Conservation (phyloP, 305 asterid genomes). For the Striga hermonthica region DNA sequence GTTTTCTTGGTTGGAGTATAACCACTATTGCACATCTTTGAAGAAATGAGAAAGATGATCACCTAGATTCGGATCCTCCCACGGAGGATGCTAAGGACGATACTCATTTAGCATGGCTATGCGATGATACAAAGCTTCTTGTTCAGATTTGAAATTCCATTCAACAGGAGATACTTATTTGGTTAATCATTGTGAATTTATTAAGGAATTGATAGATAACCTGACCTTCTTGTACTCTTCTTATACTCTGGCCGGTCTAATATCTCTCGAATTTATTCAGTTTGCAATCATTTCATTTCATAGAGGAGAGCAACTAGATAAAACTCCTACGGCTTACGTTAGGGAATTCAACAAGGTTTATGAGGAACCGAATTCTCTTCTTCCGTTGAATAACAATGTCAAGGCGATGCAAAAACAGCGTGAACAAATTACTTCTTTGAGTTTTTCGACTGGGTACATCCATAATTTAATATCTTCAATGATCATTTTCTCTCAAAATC, state of each 20-base stretch:
- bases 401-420: no score
- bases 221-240: neutral
- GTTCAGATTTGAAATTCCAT: no score
- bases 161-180: no score
- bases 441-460: no score
- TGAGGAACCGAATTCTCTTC: no score
- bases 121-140: neutral
- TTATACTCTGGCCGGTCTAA: neutral
- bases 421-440: no score
- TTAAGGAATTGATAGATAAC: neutral
- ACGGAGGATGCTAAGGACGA: neutral
- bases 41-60: neutral
- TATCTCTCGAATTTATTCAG: neutral
- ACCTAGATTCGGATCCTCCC: neutral
- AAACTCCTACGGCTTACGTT: neutral
- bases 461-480: no score
- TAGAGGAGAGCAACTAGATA: neutral
- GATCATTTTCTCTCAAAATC: no score
- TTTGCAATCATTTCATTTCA: neutral
- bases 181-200: neutral
- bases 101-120: neutral
- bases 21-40: neutral
- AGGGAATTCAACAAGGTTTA: no score
- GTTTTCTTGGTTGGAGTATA: no score
- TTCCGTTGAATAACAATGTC: no score